Conservation (phyloP, 2,329 filamentous ascomycete species). For the Fusarium annulatum region DNA sequence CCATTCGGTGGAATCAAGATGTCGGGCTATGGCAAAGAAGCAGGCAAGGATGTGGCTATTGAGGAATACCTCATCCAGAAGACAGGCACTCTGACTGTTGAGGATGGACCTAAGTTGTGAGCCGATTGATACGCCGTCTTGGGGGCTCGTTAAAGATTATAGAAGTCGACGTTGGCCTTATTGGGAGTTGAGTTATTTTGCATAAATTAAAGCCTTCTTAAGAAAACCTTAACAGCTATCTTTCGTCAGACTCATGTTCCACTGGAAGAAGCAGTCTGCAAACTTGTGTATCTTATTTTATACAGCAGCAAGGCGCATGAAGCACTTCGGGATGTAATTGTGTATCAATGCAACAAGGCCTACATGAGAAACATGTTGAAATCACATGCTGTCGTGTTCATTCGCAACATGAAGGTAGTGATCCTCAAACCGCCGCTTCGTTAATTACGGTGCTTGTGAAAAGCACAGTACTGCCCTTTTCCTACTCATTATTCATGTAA, state of each 20-base stretch:
- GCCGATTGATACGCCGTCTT: rapidly evolving
- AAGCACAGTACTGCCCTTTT: rapidly evolving
- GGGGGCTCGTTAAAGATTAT: background rate
- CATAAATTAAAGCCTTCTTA: background rate
- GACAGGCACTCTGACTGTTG: constrained; percentile 38
- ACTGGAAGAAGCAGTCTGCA: too few relatives aligned
- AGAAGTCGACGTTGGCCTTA: background rate
- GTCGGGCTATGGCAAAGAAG: constrained; percentile 33
- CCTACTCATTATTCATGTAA: rapidly evolving
- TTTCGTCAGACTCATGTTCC: too few relatives aligned
- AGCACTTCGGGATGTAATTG: rapidly evolving
- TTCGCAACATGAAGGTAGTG: background rate
- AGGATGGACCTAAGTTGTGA: background rate
- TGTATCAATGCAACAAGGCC: background rate
- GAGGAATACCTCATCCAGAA: constrained; percentile 57
- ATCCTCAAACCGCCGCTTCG: too few relatives aligned
- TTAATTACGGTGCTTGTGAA: rapidly evolving
- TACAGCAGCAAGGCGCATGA: rapidly evolving
- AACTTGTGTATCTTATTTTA: rapidly evolving
- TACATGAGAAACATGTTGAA: too few relatives aligned
- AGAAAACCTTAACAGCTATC: too few relatives aligned
- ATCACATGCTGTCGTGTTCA: background rate
- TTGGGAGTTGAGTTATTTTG: background rate
- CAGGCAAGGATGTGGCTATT: constrained; percentile 56
- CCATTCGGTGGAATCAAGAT: constrained; percentile 46